A percentile compares a stretch with the other conserved stretches of the same genome.
Conservation (phyloP, 306 rosid genomes). For the Rosa chinensis region DNA sequence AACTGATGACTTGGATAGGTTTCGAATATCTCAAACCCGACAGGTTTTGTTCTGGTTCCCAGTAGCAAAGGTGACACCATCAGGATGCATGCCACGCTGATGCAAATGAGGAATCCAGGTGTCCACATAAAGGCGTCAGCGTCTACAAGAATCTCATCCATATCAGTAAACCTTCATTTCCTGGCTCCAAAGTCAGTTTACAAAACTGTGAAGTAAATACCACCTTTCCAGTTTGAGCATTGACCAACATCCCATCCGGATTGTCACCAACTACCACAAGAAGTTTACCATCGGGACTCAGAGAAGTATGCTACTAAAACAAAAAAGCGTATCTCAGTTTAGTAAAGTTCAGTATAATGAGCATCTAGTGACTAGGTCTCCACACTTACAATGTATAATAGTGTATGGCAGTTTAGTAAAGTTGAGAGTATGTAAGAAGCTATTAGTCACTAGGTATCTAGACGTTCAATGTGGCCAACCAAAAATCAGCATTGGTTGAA, state of each 20-base stretch:
- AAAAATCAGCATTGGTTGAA: background rate
- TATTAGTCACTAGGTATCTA: too few species aligned
- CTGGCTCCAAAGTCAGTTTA: constrained; percentile 3
- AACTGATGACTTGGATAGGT: constrained; percentile 61
- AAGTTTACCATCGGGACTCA: constrained; percentile 77
- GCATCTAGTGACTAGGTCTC: too few species aligned
- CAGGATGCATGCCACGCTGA: constrained; percentile 80
- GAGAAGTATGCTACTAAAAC: constrained; percentile 64
- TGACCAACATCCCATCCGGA: constrained; percentile 69
- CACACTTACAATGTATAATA: too few species aligned
- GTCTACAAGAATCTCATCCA: constrained; percentile 49
- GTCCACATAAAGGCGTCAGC: constrained; percentile 50
- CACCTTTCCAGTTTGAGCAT: constrained; percentile 92
- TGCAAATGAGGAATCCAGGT: constrained; percentile 82
- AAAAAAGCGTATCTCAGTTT: constrained; percentile 3
- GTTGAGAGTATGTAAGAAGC: background rate
- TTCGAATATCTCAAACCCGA: constrained; percentile 75
- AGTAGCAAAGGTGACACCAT: constrained; percentile 68
- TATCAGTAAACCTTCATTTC: background rate
- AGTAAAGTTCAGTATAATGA: background rate
- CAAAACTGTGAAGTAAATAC: constrained; percentile 1
- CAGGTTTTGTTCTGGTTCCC: constrained; percentile 93
- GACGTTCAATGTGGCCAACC: too few species aligned
- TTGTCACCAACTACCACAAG: constrained; percentile 75
- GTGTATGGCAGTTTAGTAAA: too few species aligned